Conservation (phyloP, 163 green algal genomes). For the Trebouxiophyceae sp. region DNA sequence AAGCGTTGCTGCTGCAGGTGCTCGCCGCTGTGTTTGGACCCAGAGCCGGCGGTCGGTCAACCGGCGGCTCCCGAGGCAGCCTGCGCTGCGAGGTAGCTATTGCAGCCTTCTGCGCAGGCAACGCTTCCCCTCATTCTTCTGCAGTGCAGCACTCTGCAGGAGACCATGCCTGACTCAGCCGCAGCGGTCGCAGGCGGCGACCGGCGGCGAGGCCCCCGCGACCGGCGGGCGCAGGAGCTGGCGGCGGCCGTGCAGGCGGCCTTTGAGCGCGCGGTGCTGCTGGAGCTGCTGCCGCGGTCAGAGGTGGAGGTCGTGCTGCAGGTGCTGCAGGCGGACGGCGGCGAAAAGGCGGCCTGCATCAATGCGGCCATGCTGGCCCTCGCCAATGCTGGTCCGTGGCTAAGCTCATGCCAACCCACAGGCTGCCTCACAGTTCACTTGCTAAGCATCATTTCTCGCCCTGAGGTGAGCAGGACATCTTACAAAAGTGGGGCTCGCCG, state of each 20-base stretch:
- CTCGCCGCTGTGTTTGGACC: constrained; percentile 83
- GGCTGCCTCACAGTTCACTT: neutral
- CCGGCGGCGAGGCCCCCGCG: constrained; percentile 15
- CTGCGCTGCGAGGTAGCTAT: constrained; percentile 78
- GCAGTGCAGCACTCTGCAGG: too few species aligned
- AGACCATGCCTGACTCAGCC: too few species aligned
- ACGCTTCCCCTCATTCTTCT: too few species aligned
- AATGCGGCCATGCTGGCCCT: constrained; percentile 89
- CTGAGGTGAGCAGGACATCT: neutral
- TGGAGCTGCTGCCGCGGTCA: constrained; percentile 68
- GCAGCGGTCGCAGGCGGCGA: too few species aligned
- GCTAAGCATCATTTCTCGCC: constrained; percentile 17
- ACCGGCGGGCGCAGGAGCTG: constrained; percentile 63
- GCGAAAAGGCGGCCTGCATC: constrained; percentile 69
- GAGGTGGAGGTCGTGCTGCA: constrained; percentile 79
- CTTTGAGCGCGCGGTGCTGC: constrained; percentile 77
- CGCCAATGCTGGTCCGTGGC: constrained; percentile 64
- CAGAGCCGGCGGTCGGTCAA: constrained; percentile 44
- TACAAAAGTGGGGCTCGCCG: neutral
- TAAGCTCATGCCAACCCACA: neutral
- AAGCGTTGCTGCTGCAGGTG: too few species aligned
- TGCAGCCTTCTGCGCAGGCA: constrained; percentile 71
- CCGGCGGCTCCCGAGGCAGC: constrained; percentile 37
- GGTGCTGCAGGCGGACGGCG: constrained; percentile 83
- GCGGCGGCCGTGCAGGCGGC: constrained; percentile 46